A percentile compares a stretch with the other conserved stretches of the same genome.
Conservation (phyloP, 805 yeast species). For the Wickerhamiella nectarea region DNA sequence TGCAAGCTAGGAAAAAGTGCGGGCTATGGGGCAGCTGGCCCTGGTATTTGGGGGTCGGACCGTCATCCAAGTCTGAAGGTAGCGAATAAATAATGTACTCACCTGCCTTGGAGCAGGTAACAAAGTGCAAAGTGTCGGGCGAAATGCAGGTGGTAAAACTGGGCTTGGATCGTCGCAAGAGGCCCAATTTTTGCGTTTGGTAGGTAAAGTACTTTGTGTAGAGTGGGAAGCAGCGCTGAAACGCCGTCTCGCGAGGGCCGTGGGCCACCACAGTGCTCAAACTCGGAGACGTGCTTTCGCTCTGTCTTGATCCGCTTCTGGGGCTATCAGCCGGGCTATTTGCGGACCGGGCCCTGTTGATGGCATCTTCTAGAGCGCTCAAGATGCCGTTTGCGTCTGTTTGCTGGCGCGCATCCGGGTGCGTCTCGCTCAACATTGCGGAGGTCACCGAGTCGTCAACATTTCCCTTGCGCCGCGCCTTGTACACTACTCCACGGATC, state of each 20-base stretch:
- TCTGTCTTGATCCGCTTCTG: neutral
- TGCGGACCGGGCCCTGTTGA: neutral
- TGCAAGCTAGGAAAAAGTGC: slow-evolving; percentile 27
- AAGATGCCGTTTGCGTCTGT: neutral
- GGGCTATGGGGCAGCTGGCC: slow-evolving; percentile 38
- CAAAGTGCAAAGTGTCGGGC: slow-evolving; percentile 51
- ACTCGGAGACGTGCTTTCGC: neutral
- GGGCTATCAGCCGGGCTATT: neutral
- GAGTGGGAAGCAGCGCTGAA: slow-evolving; percentile 4
- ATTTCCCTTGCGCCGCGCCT: neutral
- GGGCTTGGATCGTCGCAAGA: slow-evolving; percentile 1
- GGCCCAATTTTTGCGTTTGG: neutral
- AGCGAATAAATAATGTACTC: slow-evolving; percentile 65
- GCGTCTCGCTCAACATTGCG: neutral
- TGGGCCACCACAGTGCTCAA: neutral
- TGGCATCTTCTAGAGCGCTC: neutral
- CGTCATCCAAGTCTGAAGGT: slow-evolving; percentile 28
- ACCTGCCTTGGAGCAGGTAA: slow-evolving; percentile 42
- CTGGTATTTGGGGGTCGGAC: slow-evolving; percentile 49
- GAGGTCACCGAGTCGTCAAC: neutral
- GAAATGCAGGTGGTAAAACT: slow-evolving; percentile 45
- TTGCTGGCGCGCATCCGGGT: too few species aligned
- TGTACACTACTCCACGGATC: neutral
- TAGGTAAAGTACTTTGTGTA: slow-evolving; percentile 3
- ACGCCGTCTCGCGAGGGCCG: slow-evolving; percentile 1